Evolutionary conservation across 352 stramenopile genomes (phyloP).

Genomic region (Phytophthora podocarpi): DNA sequence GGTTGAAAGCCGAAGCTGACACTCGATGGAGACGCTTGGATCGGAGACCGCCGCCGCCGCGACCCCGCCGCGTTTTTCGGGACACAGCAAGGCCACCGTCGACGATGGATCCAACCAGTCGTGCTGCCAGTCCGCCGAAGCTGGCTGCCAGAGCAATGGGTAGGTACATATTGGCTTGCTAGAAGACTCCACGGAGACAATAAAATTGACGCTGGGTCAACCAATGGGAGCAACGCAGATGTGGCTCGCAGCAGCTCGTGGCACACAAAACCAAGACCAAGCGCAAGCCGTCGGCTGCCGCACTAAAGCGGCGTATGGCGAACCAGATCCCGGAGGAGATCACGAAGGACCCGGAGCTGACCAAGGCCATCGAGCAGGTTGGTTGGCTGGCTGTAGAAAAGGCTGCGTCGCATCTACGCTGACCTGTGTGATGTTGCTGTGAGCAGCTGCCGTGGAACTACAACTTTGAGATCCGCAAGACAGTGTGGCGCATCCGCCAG

Average conservation of each 20-base stretch:
- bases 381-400: not conserved
- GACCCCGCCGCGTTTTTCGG: constrained; percentile 65
- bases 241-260: constrained; percentile 29
- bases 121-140: constrained; percentile 21
- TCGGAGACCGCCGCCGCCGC: not conserved
- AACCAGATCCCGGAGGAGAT: constrained; percentile 94
- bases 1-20: constrained; percentile 9
- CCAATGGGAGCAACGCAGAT: constrained; percentile 10
- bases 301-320: constrained; percentile 70
- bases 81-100: constrained; percentile 32
- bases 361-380: constrained; percentile 91
- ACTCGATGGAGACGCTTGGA: constrained; percentile 5
- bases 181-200: not conserved
- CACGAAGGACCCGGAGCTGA: constrained; percentile 84
- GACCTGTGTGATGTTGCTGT: not conserved
- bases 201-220: not conserved
- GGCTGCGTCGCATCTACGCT: not conserved
- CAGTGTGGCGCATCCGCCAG: constrained; percentile 95
- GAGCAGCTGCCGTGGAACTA: constrained; percentile 97
- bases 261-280: constrained; percentile 54
- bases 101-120: not conserved
- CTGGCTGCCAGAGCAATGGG: constrained; percentile 19
- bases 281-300: constrained; percentile 66
- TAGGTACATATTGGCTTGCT: constrained; percentile 4
- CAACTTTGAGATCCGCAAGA: constrained; percentile 99